phyloP scores from a whole-genome alignment of 345 rosid species.

The Acer negundo region DNA sequence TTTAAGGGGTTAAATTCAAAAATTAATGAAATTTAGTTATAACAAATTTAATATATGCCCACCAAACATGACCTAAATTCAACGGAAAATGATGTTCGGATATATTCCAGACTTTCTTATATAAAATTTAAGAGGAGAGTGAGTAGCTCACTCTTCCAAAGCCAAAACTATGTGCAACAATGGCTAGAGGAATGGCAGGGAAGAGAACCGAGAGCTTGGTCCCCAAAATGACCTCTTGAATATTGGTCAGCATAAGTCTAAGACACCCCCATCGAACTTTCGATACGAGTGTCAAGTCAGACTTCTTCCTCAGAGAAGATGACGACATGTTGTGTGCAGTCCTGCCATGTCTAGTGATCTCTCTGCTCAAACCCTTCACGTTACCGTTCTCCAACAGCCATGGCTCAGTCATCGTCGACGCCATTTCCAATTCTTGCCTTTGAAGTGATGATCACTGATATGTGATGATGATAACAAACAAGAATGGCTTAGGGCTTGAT shows the following conservation, averaged over 20 bases:
- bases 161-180: constrained; percentile 51
- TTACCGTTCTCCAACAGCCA: constrained; percentile 57
- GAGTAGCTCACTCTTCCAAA: constrained; percentile 57
- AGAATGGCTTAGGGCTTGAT: no score
- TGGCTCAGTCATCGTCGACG: constrained; percentile 44
- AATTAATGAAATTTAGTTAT: no score
- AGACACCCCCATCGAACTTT: constrained; percentile 54
- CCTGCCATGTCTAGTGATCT: constrained; percentile 57
- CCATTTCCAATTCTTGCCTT: constrained; percentile 20
- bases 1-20: no score
- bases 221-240: constrained; percentile 85
- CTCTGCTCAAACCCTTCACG: constrained; percentile 54
- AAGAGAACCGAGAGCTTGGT: constrained; percentile 81
- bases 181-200: constrained; percentile 77
- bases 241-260: constrained; percentile 50
- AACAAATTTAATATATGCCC: no score
- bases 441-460: no score
- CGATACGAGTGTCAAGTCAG: constrained; percentile 62
- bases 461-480: no score
- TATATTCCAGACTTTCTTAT: no score
- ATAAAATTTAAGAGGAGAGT: no score
- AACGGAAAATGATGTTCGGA: background rate
- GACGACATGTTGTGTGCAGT: constrained; percentile 88
- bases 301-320: constrained; percentile 74
- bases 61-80: no score